These are phyloP conservation scores for Sclerotinia spermophila DNA, from an alignment of 2,329 filamentous ascomycete species.

Conservation along the genomic window DNA sequence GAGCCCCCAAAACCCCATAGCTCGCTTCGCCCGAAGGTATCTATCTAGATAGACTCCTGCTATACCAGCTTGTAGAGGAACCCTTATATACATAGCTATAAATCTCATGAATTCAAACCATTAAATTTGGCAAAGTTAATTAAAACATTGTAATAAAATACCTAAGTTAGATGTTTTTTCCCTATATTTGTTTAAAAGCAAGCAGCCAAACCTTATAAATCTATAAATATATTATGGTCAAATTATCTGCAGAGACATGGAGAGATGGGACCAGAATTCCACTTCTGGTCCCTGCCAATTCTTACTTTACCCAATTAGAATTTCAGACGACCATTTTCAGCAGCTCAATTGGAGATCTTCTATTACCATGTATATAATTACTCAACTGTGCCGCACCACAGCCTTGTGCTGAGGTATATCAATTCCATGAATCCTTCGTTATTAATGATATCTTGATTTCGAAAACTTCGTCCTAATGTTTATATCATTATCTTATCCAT, in stretches of 20 bases:
- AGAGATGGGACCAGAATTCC: neutral
- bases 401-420: constrained; percentile 7
- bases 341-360: neutral
- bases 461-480: neutral
- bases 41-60: neutral
- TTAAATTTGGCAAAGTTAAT: neutral
- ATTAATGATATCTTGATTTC: neutral
- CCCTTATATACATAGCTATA: neutral
- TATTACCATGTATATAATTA: neutral
- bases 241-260: neutral
- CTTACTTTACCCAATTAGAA: neutral
- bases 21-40: neutral
- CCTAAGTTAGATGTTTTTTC: neutral
- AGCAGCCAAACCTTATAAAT: neutral
- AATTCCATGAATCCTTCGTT: constrained; percentile 4
- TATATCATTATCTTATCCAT: neutral
- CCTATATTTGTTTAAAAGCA: neutral
- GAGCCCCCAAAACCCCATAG: neutral
- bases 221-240: neutral
- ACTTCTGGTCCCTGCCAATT: neutral
- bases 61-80: neutral
- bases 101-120: neutral
- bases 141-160: neutral
- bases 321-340: neutral
- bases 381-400: constrained; percentile 8